Evolutionary conservation across 2,329 filamentous ascomycete genomes (phyloP).

Genomic region (Pseudovirgaria hyperparasitica): DNA sequence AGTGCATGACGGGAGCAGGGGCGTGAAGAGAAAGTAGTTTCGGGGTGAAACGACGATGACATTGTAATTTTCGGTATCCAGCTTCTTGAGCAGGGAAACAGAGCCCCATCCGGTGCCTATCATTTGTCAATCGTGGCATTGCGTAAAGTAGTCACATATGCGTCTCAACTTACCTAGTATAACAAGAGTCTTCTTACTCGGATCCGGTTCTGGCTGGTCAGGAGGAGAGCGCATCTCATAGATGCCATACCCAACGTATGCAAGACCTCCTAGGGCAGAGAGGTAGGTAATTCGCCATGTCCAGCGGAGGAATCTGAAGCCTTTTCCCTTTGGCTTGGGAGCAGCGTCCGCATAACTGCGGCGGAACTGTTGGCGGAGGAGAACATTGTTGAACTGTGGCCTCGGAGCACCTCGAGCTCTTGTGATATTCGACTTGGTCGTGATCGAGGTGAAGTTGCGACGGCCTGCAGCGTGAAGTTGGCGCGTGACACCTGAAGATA

Average conservation of each 20-base stretch:
- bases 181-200: conserved; percentile 91
- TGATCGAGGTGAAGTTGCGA: no score
- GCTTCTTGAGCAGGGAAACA: conserved; percentile 92
- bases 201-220: conserved; percentile 68
- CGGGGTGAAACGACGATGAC: conserved; percentile 94
- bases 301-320: conserved; percentile 57
- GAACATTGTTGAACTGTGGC: conserved; percentile 19
- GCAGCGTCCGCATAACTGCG: conserved; percentile 18
- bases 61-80: conserved; percentile 98
- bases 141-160: neutral
- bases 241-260: conserved; percentile 66
- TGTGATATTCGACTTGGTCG: conserved; percentile 20
- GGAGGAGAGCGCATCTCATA: conserved; percentile 71
- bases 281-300: conserved; percentile 74
- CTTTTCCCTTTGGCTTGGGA: conserved; percentile 22
- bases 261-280: conserved; percentile 54
- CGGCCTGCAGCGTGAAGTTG: no score
- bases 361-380: conserved; percentile 22
- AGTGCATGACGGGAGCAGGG: conserved; percentile 90
- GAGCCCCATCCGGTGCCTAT: conserved; percentile 92
- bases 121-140: conserved; percentile 4
- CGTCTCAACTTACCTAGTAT: conserved; percentile 74
- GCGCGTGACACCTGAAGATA: no score
- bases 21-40: conserved; percentile 99
- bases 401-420: conserved; percentile 21